Evolutionary conservation across 139 green algal genomes (phyloP), one percentile per base, ranked within the genome.

Genomic region (Mesotaenium endlicherianum): DNA sequence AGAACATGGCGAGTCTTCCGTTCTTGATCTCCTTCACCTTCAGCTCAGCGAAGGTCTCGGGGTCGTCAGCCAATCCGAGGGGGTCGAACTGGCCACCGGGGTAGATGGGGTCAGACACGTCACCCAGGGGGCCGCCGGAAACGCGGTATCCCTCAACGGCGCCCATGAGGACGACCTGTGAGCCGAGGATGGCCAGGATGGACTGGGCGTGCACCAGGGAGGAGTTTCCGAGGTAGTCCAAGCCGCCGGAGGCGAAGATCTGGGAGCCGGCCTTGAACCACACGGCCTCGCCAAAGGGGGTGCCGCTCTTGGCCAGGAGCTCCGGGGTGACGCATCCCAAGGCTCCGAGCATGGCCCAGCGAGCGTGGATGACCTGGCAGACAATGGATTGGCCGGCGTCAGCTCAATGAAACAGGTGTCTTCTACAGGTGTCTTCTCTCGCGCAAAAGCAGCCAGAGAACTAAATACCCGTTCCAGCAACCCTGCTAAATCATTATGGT

Each of bases 11-110:
- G 36, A 88, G 77, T 11, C 81, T 75, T 38, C 81, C 81, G 57
- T 87, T 87, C 93, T 98, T 98, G 88, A 97, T 94, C 92, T 97
- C 94, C 93, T 97, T 97, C 3, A 97, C 92, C 92, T 94, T 93
- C 38, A 90, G 57, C 84, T 90, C 84, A 11, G 84, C 80, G 86
- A 91, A 89, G 38, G 83, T 75, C 81, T 97, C 92, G 49, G 93
- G 93, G 90, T 96, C 95, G 87, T 98, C 96, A 90, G 96, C 96
- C 67, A 89, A 39, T 3, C 78, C 78, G 11, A 89, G 70, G 44
- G 84, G 84, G 77, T 89, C 84, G 70, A 89, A 89, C 20, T 39
- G 42, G 58, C 84, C 84, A 41, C 84, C 84, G 69, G 84, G 84
- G 84, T 89, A 87, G n/a, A 89, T 44, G 64, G 79, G 77, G 79